Evolutionary conservation across 148 eudicot species (phyloP).

Genomic region (Silene conica): DNA sequence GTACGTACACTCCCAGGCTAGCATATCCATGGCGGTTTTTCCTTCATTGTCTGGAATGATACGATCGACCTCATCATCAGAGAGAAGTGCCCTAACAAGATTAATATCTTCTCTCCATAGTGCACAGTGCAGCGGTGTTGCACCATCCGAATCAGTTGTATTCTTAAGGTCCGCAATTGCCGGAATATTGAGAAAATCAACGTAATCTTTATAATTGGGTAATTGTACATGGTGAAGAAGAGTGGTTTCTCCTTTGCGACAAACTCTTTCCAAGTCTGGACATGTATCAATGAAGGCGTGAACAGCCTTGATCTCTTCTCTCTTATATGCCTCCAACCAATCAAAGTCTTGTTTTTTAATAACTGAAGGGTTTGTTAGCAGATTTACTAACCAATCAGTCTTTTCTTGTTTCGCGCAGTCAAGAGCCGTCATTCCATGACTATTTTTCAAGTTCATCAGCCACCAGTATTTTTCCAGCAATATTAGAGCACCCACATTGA

Average conservation of each 20-base stretch:
- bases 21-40: too few relatives aligned
- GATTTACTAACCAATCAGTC: not conserved
- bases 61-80: too few relatives aligned
- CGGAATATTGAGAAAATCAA: not conserved
- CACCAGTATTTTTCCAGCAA: conserved; percentile 2
- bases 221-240: too few relatives aligned
- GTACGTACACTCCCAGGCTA: too few relatives aligned
- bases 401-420: conserved; percentile 3
- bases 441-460: not conserved
- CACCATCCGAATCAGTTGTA: not conserved
- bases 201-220: too few relatives aligned
- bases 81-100: too few relatives aligned
- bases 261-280: conserved; percentile 1
- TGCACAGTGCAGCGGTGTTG: too few relatives aligned
- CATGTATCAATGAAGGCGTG: not conserved
- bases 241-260: not conserved
- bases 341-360: not conserved
- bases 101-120: too few relatives aligned
- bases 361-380: not conserved
- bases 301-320: not conserved
- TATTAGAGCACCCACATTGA: too few relatives aligned
- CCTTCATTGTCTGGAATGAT: too few relatives aligned
- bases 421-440: not conserved
- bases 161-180: conserved; percentile 7
- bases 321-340: conserved; percentile 15